Conservation (phyloP, 1,139 yeast species). For the Yamadazyma pseudoaaseri region DNA sequence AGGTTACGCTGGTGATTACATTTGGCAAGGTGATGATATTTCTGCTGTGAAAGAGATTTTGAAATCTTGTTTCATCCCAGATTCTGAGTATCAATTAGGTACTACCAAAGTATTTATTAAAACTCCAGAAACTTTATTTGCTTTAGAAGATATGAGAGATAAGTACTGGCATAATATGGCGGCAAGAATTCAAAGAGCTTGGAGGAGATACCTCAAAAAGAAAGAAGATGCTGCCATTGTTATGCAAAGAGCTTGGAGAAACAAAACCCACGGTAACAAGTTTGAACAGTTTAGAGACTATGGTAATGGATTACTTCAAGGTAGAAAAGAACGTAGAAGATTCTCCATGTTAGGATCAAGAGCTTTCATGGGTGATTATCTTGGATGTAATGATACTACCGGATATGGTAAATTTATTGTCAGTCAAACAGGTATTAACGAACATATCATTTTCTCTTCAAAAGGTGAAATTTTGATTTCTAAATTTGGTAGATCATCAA, state of each 20-base stretch:
- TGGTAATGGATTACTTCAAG: constrained; percentile 68
- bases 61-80: constrained; percentile 76
- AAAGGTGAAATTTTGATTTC: constrained; percentile 79
- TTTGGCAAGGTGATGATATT: constrained; percentile 86
- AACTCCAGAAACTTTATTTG: constrained; percentile 95
- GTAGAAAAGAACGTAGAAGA: constrained; percentile 86
- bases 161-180: constrained; percentile 99
- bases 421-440: constrained; percentile 68
- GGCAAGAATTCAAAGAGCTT: constrained; percentile 93
- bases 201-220: constrained; percentile 80
- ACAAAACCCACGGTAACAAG: constrained; percentile 75
- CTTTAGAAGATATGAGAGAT: constrained; percentile 94
- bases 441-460: constrained; percentile 71
- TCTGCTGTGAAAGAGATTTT: constrained; percentile 81
- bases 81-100: constrained; percentile 86
- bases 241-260: constrained; percentile 85
- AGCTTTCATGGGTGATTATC: constrained; percentile 91
- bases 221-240: constrained; percentile 85
- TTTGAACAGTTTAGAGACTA: constrained; percentile 81
- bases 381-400: constrained; percentile 73
- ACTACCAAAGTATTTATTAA: constrained; percentile 93
- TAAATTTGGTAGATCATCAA: constrained; percentile 91
- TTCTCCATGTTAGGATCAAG: constrained; percentile 86
- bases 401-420: constrained; percentile 71
- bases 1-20: constrained; percentile 97